Conservation (phyloP, 805 yeast species). For the Cyberlindnera mississippiensis region DNA sequence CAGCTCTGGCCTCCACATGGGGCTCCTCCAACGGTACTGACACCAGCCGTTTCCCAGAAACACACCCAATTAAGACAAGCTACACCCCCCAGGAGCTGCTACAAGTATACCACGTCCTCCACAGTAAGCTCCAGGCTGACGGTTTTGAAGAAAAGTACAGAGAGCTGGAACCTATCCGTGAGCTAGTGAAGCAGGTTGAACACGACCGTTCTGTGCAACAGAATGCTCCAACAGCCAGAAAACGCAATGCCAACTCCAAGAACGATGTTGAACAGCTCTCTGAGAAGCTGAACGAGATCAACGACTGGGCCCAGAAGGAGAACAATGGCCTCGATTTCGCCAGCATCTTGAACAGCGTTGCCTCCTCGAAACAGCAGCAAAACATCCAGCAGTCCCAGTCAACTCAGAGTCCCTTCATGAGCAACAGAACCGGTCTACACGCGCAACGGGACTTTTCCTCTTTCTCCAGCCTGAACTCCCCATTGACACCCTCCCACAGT, state of each 20-base stretch:
- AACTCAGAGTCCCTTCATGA: constrained; percentile 8
- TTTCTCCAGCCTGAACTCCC: constrained; percentile 10
- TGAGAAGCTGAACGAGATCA: constrained; percentile 18
- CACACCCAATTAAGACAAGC: constrained; percentile 14
- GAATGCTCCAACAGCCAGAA: constrained; percentile 1
- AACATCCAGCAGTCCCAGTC: constrained; percentile 9
- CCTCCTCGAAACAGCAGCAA: constrained; percentile 13
- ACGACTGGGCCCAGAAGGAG: constrained; percentile 21
- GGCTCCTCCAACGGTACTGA: constrained; percentile 1
- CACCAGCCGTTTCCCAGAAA: constrained; percentile 1
- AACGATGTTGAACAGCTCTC: constrained; percentile 14
- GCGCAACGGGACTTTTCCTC: constrained; percentile 10
- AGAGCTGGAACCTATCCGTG: constrained; percentile 28
- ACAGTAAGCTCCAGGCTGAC: constrained; percentile 27
- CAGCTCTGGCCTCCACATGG: constrained; percentile 4
- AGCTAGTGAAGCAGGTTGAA: constrained; percentile 21
- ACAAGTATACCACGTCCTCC: constrained; percentile 44
- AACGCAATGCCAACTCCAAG: too few relatives aligned
- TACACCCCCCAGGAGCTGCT: constrained; percentile 53
- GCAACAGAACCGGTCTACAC: constrained; percentile 2
- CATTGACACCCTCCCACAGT: constrained; percentile 7
- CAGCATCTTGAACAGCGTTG: constrained; percentile 21
- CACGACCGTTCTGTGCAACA: constrained; percentile 18
- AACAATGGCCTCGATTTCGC: constrained; percentile 24
- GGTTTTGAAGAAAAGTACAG: constrained; percentile 30